A percentile compares a stretch with the other conserved stretches of the same genome.
phyloP scores from a whole-genome alignment of 148 eudicot species.

The Arctostaphylos glauca region DNA sequence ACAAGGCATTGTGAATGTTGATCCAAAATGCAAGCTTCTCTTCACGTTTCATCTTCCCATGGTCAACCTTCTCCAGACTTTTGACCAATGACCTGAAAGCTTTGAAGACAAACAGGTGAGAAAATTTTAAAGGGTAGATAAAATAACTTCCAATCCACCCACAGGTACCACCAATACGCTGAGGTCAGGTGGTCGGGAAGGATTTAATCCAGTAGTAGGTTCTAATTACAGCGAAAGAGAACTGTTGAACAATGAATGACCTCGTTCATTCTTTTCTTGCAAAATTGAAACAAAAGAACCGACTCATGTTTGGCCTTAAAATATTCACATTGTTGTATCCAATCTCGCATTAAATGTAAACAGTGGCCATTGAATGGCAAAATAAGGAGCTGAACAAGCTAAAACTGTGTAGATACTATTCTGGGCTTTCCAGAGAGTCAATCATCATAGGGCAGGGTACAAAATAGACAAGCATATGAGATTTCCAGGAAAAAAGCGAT shows the following conservation, averaged over 20 bases:
- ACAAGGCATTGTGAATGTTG: slow-evolving; percentile 57
- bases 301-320: neutral
- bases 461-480: neutral
- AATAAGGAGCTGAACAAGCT: neutral
- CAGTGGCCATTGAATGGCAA: neutral
- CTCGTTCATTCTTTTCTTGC: neutral
- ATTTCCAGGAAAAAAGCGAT: neutral
- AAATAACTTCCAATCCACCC: neutral
- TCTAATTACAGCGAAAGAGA: neutral
- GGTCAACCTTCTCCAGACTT: slow-evolving; percentile 47
- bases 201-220: neutral
- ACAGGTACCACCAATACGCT: neutral
- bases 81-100: slow-evolving; percentile 44
- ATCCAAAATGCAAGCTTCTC: slow-evolving; percentile 59
- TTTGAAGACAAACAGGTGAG: slow-evolving; percentile 12
- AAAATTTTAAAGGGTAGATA: slow-evolving; percentile 10
- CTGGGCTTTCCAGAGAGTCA: neutral
- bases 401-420: neutral
- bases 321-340: neutral
- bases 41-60: slow-evolving; percentile 52
- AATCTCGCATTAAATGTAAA: neutral
- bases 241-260: neutral
- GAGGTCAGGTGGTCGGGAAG: neutral
- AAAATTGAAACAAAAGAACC: neutral
- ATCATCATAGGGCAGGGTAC: neutral